Percentiles rank a stretch among this genome's conserved stretches.
Evolutionary conservation across 140 eudicot genomes (phyloP).

Genomic region (Oenanthe javanica): DNA sequence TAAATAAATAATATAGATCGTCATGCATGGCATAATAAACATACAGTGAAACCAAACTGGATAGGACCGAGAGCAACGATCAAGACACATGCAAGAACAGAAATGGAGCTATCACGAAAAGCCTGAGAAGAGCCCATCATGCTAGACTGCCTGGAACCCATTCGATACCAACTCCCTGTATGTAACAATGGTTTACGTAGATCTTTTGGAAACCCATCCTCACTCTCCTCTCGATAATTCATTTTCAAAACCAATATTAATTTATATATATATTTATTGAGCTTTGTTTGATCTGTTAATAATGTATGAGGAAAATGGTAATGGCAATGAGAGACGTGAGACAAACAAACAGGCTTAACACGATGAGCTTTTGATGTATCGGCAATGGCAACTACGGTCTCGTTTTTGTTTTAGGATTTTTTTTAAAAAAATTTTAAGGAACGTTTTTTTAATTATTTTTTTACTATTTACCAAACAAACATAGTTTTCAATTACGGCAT

Average conservation of each 20-base stretch:
- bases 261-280: too few relatives aligned
- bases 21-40: background rate
- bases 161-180: conserved; percentile 92
- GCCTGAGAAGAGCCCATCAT: conserved; percentile 73
- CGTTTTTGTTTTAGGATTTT: background rate
- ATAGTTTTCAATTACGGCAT: too few relatives aligned
- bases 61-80: conserved; percentile 88
- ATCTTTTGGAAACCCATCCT: conserved; percentile 75
- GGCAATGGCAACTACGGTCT: too few relatives aligned
- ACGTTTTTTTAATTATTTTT: too few relatives aligned
- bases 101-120: conserved; percentile 72
- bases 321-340: background rate
- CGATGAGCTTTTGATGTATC: background rate
- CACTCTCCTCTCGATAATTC: background rate
- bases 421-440: too few relatives aligned
- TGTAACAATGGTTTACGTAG: conserved; percentile 81
- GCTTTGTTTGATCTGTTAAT: background rate
- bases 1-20: too few relatives aligned
- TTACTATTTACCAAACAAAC: too few relatives aligned
- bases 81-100: conserved; percentile 84
- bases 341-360: background rate
- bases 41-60: conserved; percentile 94
- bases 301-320: background rate
- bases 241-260: background rate
- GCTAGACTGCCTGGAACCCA: conserved; percentile 89